Base-by-base conservation (phyloP, 495 filamentous ascomycete species). In the Ramalina peruviana region DNA sequence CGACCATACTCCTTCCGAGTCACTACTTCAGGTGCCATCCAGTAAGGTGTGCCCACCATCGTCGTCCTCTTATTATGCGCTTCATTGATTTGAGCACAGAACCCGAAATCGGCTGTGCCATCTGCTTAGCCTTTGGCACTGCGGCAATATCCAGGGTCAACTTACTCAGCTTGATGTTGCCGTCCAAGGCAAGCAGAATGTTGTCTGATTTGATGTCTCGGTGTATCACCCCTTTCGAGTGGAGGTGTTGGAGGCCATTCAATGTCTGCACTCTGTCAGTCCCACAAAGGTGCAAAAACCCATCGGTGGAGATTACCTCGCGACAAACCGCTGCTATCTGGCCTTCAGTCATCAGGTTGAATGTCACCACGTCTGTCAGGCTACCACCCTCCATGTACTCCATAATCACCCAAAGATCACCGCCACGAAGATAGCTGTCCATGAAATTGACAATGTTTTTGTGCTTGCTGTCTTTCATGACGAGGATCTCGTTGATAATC, bases 201-300 rank as follows among this genome's bases (percentile, higher is more conserved):
- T 98, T 98, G 61, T 98, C 92, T 3, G 89, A 96, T 69, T 98
- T 98, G 68, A 98, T 98, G 61, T 98, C 92, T 58, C 92, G 81
- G 65, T 98, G 92, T 50, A 98, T 98, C 25, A 98, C 92, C 45
- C 88, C 88, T 62, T 96, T 96, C 3, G 90, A 97, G 63, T 98
- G 92, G 51, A 98, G 68, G 61, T 96, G 90, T 62, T 97, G 90
- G 52, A 98, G 68, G 11, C 92, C 92, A 58, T 84, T 83, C 42
- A 97, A 69, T 20, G 87, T 94, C 79, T 85, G 55, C 10, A 13
- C 5, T 10, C 12, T 33, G 30, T 33, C 7, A 33, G 30, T 33
- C 30, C 7, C 2, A 6, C 30, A 6, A 10, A 17, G 19, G 11
- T 19, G 15, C 52, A 15, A 40, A 36, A 36, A 25, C 56, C n/a